Base-by-base conservation (phyloP, 2,329 filamentous ascomycete genomes). In the Alternaria gansuensis region DNA sequence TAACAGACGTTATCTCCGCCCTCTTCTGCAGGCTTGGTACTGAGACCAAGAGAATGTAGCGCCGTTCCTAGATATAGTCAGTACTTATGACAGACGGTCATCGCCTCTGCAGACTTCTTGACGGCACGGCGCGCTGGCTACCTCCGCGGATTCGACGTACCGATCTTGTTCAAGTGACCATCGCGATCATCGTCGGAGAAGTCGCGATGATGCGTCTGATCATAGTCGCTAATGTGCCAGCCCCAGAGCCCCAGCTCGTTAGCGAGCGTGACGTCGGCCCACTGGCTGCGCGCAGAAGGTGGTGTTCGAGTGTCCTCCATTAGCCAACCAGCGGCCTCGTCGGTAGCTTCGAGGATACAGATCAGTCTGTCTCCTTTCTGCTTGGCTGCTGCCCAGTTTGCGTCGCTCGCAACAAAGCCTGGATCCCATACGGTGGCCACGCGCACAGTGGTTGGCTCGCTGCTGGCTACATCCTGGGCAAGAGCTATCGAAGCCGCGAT, bases 1-100 rank as follows among this genome's bases (percentile, higher is more conserved):
- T 57, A 63, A 36, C 51, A 54, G 2, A 54, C 33, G 36, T 54
- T 63, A n/a, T 65, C 51, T 3, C 62, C 60, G 17, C 58, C 60
- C 4, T 26, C 24, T 5, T 13, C 13, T 13, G 34, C 14, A 1
- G 58, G 53, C 3, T 49, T 23, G 7, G 14, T 24, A 23, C 45
- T 62, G 6, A 66, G 45, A 1, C 54, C 56, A 5, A 66, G 39
- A n/a, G 51, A 51, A 8, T 58, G 1, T 1, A 59, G 39, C 1
- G 51, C 49, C 3, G 43, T 46, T 11, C 37, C 54, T 28, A 51
- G 3, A 13, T 5, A 39, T 8, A 26, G 46, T 36, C 17, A 49
- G 31, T 49, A 24, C 2, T 14, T 6, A 21, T 43, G 11, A 36
- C 14, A n/a, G 34, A n/a, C 34, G 14, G n/a, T n/a, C n/a, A 4